Conservation (phyloP, 768 basidiomycete genomes). For the Cystobasidium onofrii region DNA sequence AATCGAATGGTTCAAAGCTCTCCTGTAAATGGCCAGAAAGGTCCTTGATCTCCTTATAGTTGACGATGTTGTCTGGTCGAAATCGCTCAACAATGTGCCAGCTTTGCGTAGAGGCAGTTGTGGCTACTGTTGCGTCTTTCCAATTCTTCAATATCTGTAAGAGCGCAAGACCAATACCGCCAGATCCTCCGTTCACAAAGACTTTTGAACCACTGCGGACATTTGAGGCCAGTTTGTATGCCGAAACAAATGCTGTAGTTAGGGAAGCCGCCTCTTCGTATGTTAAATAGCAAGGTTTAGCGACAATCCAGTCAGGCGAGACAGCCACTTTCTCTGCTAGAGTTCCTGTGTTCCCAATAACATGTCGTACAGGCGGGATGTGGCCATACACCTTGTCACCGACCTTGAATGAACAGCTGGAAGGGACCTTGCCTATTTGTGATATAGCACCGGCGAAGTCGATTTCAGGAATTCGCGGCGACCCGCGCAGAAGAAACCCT, state of each 20-base stretch:
- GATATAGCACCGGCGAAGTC: neutral
- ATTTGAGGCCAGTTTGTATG: neutral
- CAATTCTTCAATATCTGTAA: neutral
- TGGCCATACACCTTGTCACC: neutral
- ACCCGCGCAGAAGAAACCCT: neutral
- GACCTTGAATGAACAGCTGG: neutral
- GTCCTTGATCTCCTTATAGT: neutral
- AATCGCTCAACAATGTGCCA: neutral
- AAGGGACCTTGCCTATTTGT: neutral
- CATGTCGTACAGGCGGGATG: neutral
- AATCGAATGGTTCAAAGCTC: neutral
- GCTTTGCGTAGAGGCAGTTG: neutral
- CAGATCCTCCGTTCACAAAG: constrained; percentile 2
- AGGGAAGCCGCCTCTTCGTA: neutral
- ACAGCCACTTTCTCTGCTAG: neutral
- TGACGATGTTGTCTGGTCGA: neutral
- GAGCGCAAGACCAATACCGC: neutral
- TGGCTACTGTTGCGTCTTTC: neutral
- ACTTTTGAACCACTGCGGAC: neutral
- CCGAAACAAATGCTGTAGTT: neutral
- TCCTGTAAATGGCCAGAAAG: neutral
- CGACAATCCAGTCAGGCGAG: neutral
- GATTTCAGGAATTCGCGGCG: neutral
- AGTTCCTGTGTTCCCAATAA: neutral
- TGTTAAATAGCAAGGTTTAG: neutral